Conservation (phyloP, 2,329 filamentous ascomycete genomes). For the Sporothrix pseudoabietina region DNA sequence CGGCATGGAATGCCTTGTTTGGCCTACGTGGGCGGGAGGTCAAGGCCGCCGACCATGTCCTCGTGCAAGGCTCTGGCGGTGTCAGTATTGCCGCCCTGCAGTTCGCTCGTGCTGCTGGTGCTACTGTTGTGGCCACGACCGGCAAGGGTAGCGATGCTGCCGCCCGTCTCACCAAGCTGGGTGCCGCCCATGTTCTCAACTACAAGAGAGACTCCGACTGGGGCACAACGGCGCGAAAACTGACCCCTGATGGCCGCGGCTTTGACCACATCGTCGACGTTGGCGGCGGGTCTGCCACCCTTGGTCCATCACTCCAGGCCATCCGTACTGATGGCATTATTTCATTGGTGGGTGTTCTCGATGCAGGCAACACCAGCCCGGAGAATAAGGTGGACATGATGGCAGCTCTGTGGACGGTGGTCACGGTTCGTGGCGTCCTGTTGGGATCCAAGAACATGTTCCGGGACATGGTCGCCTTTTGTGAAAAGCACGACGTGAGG, state of each 20-base stretch:
- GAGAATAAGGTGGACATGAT: conserved; percentile 48
- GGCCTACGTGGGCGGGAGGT: conserved; percentile 51
- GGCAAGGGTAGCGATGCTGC: conserved; percentile 53
- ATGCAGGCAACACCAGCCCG: conserved; percentile 48
- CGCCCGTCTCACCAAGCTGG: conserved; percentile 54
- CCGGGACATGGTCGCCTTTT: conserved; percentile 48
- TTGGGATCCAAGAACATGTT: conserved; percentile 47
- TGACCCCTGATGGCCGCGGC: conserved; percentile 51
- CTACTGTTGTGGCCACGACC: conserved; percentile 60
- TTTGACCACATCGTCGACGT: conserved; percentile 60
- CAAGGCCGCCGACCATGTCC: conserved; percentile 59
- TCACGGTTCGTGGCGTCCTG: conserved; percentile 48
- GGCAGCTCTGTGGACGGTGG: conserved; percentile 49
- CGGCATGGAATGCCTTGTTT: conserved; percentile 67
- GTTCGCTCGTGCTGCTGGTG: conserved; percentile 53
- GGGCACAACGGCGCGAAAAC: conserved; percentile 55
- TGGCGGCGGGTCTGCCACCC: conserved; percentile 56
- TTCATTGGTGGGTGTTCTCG: conserved; percentile 48
- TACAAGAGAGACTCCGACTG: conserved; percentile 56
- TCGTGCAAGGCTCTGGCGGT: conserved; percentile 72
- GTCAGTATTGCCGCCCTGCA: conserved; percentile 68
- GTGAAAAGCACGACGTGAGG: conserved; percentile 49
- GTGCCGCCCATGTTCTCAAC: conserved; percentile 60
- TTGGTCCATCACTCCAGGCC: conserved; percentile 46
- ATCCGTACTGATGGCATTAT: conserved; percentile 42